Evolutionary conservation across 2,329 filamentous ascomycete species (phyloP).

Genomic region (Stagonosporopsis rhizophila): DNA sequence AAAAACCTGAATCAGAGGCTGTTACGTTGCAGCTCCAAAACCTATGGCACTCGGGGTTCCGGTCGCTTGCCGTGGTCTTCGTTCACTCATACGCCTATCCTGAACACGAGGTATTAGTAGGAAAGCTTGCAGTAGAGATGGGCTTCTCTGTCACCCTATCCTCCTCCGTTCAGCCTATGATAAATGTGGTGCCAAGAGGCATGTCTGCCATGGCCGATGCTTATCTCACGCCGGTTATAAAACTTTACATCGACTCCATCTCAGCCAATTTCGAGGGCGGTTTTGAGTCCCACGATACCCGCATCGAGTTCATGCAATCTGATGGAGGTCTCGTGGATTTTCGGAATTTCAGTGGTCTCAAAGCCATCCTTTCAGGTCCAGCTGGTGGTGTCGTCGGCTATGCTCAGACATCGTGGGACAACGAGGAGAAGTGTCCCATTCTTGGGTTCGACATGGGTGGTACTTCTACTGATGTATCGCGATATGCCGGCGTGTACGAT

Average conservation of each 20-base stretch:
- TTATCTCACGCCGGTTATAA: conserved; percentile 36
- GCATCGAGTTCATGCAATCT: conserved; percentile 47
- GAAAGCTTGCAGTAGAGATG: conserved; percentile 17
- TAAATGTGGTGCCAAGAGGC: conserved; percentile 33
- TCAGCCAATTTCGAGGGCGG: conserved; percentile 33
- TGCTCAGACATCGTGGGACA: conserved; percentile 42
- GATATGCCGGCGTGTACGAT: conserved; percentile 43
- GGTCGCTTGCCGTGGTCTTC: conserved; percentile 47
- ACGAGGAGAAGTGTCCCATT: conserved; percentile 30
- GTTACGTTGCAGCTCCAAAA: conserved; percentile 1
- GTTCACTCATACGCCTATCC: conserved; percentile 46
- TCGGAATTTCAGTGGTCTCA: conserved; percentile 39
- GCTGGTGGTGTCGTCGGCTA: conserved; percentile 48
- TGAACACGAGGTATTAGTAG: conserved; percentile 33
- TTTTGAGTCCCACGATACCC: conserved; percentile 32
- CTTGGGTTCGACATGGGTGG: conserved; percentile 44
- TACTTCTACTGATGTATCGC: conserved; percentile 43
- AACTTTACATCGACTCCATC: conserved; percentile 24
- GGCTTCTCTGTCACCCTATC: conserved; percentile 42
- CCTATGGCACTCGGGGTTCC: conserved; percentile 44
- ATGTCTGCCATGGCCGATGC: conserved; percentile 37
- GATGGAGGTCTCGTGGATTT: conserved; percentile 42
- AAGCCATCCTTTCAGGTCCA: conserved; percentile 44
- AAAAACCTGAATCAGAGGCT: conserved; percentile 22
- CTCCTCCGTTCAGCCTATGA: conserved; percentile 33